Evolutionary conservation across 331 rosid species (phyloP).

Genomic region (Cydonia oblonga): DNA sequence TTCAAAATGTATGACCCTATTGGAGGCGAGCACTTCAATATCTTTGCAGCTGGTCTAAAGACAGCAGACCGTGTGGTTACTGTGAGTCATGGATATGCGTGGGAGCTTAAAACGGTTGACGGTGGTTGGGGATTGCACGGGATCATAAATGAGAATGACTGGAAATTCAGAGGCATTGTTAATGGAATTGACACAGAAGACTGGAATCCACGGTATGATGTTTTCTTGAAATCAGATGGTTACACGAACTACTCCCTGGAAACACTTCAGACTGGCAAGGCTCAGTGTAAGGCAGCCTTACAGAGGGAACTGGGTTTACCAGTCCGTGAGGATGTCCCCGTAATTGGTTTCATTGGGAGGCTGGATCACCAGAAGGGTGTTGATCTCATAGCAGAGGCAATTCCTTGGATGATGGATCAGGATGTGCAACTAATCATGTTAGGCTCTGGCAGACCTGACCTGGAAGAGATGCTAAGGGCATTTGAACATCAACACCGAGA

Average conservation of each 20-base stretch:
- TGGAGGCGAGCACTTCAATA: conserved; percentile 94
- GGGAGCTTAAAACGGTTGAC: conserved; percentile 80
- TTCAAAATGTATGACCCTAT: conserved; percentile 66
- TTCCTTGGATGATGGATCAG: conserved; percentile 86
- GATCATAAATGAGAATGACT: conserved; percentile 66
- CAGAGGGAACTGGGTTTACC: conserved; percentile 90
- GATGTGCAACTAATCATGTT: conserved; percentile 80
- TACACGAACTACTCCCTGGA: conserved; percentile 71
- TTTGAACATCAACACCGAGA: conserved; percentile 38
- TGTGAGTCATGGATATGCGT: conserved; percentile 87
- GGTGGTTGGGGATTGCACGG: conserved; percentile 97
- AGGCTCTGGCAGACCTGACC: conserved; percentile 77
- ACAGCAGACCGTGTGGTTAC: conserved; percentile 76
- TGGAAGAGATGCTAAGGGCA: conserved; percentile 63
- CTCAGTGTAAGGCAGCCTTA: conserved; percentile 72
- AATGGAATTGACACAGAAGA: conserved; percentile 80
- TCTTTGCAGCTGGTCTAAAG: conserved; percentile 93
- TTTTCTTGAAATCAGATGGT: conserved; percentile 67
- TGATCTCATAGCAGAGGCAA: conserved; percentile 73
- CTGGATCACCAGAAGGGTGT: conserved; percentile 87
- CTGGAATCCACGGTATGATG: conserved; percentile 68
- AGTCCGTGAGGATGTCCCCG: conserved; percentile 53
- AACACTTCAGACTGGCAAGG: conserved; percentile 62
- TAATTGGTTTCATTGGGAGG: conserved; percentile 74
- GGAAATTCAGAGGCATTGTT: conserved; percentile 88